Base-by-base conservation (phyloP, 495 filamentous ascomycete genomes). In the Chaetomidium leptoderma region DNA sequence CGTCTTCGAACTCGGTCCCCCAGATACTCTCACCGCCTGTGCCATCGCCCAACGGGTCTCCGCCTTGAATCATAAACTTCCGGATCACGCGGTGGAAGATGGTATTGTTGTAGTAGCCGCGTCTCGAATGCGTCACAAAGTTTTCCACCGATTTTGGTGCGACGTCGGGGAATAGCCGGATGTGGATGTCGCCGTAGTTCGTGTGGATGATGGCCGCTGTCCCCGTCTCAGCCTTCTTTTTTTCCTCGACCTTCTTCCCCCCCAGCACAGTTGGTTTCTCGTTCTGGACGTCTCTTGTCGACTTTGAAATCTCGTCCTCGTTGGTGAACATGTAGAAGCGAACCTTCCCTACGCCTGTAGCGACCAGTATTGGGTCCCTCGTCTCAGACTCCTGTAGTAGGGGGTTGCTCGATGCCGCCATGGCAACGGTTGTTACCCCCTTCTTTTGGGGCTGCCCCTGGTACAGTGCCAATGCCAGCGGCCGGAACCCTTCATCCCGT, bases 261-360 rank as follows among this genome's bases (percentile, higher is more conserved):
- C 74, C 74, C 9, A 79, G 65, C 13, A 78, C 64, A 27, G 83
- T 79, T 6, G 92, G 93, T 62, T 92, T 93, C 74, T 99, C 93
- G 72, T 98, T 98, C 62, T 96, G 91, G 23, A 97, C 77, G 67
- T 98, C 93, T 60, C 93, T 87, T 29, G 86, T 84, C 10, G 88
- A 87, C 69, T 93, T 95, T 57, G 85, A 86, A 57, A 95, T 81
- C 5, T 91, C 83, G 17, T 85, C 82, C 19, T 95, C 89, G 72
- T 96, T 95, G 53, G 89, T 96, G 74, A 96, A 99, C 81, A 97
- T 89, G 79, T 97, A 99, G 77, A 99, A 99, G 49, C 93, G 88
- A 32, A 89, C 83, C 71, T 97, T 99, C 60, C 85, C 88, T 24
- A 86, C 84, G 1, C 88, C 92, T 0, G 92, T 97, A 35, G 81